phyloP scores from a whole-genome alignment of 257 asterid species.

The Catharanthus roseus region DNA sequence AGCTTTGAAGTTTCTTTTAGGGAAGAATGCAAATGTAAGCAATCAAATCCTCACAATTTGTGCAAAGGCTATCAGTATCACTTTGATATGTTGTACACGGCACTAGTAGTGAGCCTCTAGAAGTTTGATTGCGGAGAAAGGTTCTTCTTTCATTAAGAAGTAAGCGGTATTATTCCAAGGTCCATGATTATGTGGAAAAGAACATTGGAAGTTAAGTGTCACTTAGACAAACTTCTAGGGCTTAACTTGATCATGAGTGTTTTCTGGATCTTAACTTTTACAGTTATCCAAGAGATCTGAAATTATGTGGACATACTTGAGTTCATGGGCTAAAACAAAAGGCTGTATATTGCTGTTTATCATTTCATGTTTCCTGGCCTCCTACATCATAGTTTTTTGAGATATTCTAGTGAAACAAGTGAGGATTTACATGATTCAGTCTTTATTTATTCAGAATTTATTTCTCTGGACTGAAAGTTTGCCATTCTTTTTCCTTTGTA shows the following conservation, averaged over 20 bases:
- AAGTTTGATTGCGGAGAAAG: too few relatives aligned
- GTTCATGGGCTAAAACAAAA: neutral
- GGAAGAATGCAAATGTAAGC: constrained; percentile 15
- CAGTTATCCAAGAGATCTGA: neutral
- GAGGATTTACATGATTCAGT: neutral
- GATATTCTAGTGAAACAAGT: neutral
- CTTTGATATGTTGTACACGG: neutral
- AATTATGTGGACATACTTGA: neutral
- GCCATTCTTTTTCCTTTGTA: neutral
- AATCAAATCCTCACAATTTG: neutral
- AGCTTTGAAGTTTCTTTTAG: constrained; percentile 10
- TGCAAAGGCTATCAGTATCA: neutral
- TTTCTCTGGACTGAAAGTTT: neutral
- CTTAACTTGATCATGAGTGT: too few relatives aligned
- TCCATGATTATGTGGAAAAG: too few relatives aligned
- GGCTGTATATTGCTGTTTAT: neutral
- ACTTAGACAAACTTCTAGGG: too few relatives aligned
- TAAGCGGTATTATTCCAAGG: too few relatives aligned
- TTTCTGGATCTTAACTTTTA: neutral
- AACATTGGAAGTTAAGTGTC: too few relatives aligned
- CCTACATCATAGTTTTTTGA: neutral
- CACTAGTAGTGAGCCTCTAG: neutral
- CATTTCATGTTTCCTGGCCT: neutral
- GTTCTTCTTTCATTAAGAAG: too few relatives aligned
- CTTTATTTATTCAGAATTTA: neutral